A percentile compares a stretch with the other conserved stretches of the same genome.
Evolutionary conservation across 305 asterid species (phyloP).

Genomic region (Fraxinus greggii): DNA sequence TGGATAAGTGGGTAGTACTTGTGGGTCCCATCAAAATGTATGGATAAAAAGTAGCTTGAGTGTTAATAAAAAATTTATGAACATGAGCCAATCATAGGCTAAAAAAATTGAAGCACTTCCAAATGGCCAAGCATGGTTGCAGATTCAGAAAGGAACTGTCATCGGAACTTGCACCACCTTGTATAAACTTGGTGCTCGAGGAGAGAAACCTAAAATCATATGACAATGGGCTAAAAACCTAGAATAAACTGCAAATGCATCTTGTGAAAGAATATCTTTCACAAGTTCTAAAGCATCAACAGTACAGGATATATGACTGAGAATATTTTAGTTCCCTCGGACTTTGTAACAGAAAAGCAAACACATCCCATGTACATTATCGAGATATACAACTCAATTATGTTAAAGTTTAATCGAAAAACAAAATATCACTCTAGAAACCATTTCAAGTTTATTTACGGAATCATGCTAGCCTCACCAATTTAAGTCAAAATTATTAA

Average conservation of each 20-base stretch:
- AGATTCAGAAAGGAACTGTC: neutral
- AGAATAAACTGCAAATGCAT: neutral
- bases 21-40: neutral
- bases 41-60: too few species aligned
- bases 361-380: neutral
- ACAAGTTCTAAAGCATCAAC: neutral
- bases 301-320: neutral
- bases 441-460: neutral
- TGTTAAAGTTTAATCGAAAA: neutral
- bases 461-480: neutral
- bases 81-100: neutral
- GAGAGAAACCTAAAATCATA: neutral
- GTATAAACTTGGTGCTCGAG: neutral
- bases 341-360: neutral
- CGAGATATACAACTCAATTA: neutral
- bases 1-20: neutral
- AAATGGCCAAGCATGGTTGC: neutral
- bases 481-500: neutral
- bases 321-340: neutral
- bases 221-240: neutral
- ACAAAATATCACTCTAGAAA: neutral
- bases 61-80: too few species aligned
- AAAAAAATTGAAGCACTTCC: neutral
- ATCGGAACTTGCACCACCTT: neutral
- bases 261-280: neutral